A percentile compares a stretch with the other conserved stretches of the same genome.
phyloP scores from a whole-genome alignment of 1,139 yeast species.

The Pneumocystis jirovecii region DNA sequence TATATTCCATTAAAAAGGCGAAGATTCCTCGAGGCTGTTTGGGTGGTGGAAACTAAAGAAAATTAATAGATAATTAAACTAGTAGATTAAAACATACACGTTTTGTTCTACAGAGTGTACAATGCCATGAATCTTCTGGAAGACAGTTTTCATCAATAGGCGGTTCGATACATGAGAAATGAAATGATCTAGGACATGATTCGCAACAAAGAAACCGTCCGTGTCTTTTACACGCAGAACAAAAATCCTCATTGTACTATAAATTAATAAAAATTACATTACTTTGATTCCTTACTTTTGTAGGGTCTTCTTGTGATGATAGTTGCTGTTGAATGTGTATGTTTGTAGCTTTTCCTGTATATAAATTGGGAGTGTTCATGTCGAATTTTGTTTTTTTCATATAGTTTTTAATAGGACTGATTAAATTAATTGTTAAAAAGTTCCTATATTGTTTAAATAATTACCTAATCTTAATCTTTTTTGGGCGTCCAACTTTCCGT shows the following conservation, averaged over 20 bases:
- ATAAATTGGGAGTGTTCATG: neutral
- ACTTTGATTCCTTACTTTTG: constrained; percentile 5
- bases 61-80: constrained; percentile 5
- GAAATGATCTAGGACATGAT: constrained; percentile 81
- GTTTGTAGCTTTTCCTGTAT: neutral
- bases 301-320: neutral
- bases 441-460: neutral
- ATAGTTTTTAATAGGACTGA: neutral
- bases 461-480: neutral
- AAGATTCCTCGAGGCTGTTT: constrained; percentile 34
- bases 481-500: neutral
- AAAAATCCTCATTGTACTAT: constrained; percentile 66
- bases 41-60: constrained; percentile 24
- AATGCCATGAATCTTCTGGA: constrained; percentile 75
- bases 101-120: constrained; percentile 46
- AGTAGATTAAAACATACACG: constrained; percentile 13
- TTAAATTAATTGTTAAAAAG: neutral
- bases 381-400: neutral
- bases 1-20: constrained; percentile 45
- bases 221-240: constrained; percentile 73
- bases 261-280: neutral
- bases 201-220: constrained; percentile 91
- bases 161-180: constrained; percentile 80
- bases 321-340: neutral
- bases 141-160: constrained; percentile 60